Conservation (phyloP, 352 stramenopile species). For the Salisapilia sapeloensis region DNA sequence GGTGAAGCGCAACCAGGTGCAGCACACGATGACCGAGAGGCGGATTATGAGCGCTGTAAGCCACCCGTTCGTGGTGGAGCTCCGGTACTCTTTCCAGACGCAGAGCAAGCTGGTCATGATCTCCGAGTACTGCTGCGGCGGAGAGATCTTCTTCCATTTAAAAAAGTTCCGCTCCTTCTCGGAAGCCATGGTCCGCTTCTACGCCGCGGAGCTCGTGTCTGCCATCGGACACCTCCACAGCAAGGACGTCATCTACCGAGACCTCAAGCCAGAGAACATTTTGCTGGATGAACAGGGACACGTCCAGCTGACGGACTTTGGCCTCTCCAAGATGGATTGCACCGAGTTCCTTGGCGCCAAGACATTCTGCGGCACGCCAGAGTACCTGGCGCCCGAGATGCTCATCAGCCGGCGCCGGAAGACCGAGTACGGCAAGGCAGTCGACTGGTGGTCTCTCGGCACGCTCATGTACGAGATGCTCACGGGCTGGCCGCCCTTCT, state of each 20-base stretch:
- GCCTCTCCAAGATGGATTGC: conserved; percentile 81
- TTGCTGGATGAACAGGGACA: conserved; percentile 85
- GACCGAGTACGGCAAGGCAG: conserved; percentile 80
- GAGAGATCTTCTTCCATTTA: conserved; percentile 86
- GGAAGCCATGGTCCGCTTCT: conserved; percentile 83
- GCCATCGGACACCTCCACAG: conserved; percentile 81
- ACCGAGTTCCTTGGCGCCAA: conserved; percentile 61
- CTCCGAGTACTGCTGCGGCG: conserved; percentile 80
- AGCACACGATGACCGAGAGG: conserved; percentile 80
- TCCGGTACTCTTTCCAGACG: conserved; percentile 87
- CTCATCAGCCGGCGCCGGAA: conserved; percentile 81
- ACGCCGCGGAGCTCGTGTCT: conserved; percentile 86
- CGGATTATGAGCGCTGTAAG: conserved; percentile 81
- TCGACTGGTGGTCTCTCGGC: conserved; percentile 90
- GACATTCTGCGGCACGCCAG: conserved; percentile 79
- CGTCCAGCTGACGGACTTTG: conserved; percentile 87
- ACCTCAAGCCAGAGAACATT: conserved; percentile 90
- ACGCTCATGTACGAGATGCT: conserved; percentile 93
- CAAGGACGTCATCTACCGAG: conserved; percentile 86
- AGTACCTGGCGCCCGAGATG: conserved; percentile 83
- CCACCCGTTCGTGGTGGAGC: conserved; percentile 94
- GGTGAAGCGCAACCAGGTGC: conserved; percentile 78
- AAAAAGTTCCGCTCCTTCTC: conserved; percentile 85
- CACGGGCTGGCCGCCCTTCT: conserved; percentile 86
- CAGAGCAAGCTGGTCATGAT: conserved; percentile 85